phyloP scores from a whole-genome alignment of 768 basidiomycete species.

The Pluteus cervinus region DNA sequence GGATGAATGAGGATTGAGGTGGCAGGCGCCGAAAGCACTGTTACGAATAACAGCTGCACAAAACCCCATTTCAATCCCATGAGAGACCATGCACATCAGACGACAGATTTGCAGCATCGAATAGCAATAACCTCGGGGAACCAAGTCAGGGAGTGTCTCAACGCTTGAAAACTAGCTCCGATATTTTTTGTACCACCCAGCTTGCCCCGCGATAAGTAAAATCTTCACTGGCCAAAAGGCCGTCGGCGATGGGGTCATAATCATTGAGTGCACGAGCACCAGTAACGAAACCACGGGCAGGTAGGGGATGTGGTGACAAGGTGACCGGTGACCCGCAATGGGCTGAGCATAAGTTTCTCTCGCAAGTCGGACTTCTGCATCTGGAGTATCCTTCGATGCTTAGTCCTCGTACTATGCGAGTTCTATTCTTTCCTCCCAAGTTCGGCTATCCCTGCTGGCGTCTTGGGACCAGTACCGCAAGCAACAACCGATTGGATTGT shows the following conservation, averaged over 20 bases:
- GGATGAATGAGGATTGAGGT: too few relatives aligned
- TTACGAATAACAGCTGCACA: too few relatives aligned
- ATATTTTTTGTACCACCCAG: constrained; percentile 45
- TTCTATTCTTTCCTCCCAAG: constrained; percentile 42
- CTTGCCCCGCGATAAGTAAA: constrained; percentile 38
- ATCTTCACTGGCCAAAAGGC: constrained; percentile 12
- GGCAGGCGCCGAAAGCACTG: too few relatives aligned
- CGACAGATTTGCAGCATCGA: too few relatives aligned
- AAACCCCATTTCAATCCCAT: too few relatives aligned
- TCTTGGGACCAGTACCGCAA: constrained; percentile 41
- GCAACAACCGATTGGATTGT: constrained; percentile 35
- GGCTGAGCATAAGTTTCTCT: constrained; percentile 21
- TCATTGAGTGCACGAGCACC: constrained; percentile 40
- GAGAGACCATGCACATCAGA: too few relatives aligned
- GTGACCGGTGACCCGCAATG: constrained; percentile 31
- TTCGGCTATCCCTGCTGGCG: constrained; percentile 36
- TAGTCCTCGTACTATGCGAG: constrained; percentile 25
- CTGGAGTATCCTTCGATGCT: constrained; percentile 6
- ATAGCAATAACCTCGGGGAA: too few relatives aligned
- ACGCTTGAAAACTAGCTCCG: constrained; percentile 26
- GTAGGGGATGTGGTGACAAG: constrained; percentile 24
- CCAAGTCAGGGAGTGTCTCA: too few relatives aligned
- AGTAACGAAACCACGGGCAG: constrained; percentile 46
- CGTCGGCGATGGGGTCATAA: constrained; percentile 31
- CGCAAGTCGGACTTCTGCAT: constrained; percentile 8